Evolutionary conservation across 345 rosid species (phyloP), one percentile per base, ranked within the genome.

Genomic region (Arabis alpina): DNA sequence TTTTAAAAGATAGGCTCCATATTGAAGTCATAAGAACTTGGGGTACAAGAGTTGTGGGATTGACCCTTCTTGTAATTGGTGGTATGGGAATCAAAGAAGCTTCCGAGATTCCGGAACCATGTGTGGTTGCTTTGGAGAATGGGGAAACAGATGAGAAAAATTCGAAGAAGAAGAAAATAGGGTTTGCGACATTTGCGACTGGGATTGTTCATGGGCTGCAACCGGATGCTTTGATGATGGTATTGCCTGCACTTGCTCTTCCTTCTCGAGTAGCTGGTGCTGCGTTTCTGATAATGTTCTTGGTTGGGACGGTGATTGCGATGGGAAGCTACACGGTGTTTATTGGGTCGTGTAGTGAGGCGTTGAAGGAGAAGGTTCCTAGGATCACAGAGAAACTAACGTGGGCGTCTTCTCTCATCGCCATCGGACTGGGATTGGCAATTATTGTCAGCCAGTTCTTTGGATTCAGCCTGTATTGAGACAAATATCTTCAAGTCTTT

Each of bases 301-400:
- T 93, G 71, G 36, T 89, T 14, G 99, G 96, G 52, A 93, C 98
- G 1, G 98, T 93, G 23, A 74, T 93, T 53, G 88, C 98, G 10
- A 93, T 93, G 98, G 98, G 98, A 45, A 89, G 95, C 82, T 93
- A 93, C 74, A 91, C 98, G 0, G 98, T 88, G 66, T 86, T 93
- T 57, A 79, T 93, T 45, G 97, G 97, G 41, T 89, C 98, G 0
- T 89, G 93, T 75, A 93, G 97, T 34, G 79, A 83, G 77, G 98
- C 96, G 2, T 74, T 93, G 24, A 93, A 91, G 77, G 96, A 87
- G 5, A 84, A 88, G 69, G 79, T 93, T 28, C 98, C 98, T 10
- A 82, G 95, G 81, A 91, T 93, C 41, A 91, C 98, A 0, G 97
- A 91, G 84, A 93, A 93, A 72, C 90, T 93, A 55, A 93, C 98